phyloP scores from a whole-genome alignment of 1,284 basidiomycete genomes.

The Inonotus hispidus region DNA sequence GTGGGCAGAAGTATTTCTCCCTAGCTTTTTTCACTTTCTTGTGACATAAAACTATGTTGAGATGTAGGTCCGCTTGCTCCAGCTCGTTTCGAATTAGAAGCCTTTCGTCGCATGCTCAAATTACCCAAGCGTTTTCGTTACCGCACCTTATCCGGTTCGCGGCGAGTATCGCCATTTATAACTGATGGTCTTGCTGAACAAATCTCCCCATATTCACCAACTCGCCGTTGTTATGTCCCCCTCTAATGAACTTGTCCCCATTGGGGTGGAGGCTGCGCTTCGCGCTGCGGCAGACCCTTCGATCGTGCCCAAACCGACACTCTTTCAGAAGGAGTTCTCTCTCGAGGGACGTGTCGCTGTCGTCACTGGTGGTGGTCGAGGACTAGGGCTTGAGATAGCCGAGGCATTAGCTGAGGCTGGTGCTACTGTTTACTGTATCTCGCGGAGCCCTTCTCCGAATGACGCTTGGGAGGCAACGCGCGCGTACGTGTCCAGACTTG shows the following conservation, averaged over 20 bases:
- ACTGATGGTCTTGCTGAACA: too few species aligned
- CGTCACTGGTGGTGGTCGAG: slow-evolving; percentile 76
- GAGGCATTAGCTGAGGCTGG: slow-evolving; percentile 73
- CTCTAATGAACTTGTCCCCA: slow-evolving; percentile 28
- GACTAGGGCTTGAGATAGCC: slow-evolving; percentile 81
- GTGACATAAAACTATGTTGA: too few species aligned
- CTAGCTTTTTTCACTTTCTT: too few species aligned
- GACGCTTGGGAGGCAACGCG: slow-evolving; percentile 59
- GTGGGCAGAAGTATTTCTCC: too few species aligned
- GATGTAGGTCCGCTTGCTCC: too few species aligned
- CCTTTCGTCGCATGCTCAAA: too few species aligned
- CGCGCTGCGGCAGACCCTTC: slow-evolving; percentile 33
- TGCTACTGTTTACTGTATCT: slow-evolving; percentile 73
- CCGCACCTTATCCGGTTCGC: too few species aligned
- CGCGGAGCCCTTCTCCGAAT: slow-evolving; percentile 59
- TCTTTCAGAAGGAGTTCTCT: slow-evolving; percentile 70
- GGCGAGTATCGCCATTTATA: too few species aligned
- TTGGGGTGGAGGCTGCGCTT: slow-evolving; percentile 59
- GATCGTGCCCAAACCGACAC: slow-evolving; percentile 37
- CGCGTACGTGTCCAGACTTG: slow-evolving; percentile 45
- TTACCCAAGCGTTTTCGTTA: too few species aligned
- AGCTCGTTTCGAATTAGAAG: too few species aligned
- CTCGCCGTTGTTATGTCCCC: background rate
- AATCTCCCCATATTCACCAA: background rate
- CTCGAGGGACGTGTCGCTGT: slow-evolving; percentile 68